Conservation (phyloP, 208 protist genomes). For the Leishmania martiniquensis region DNA sequence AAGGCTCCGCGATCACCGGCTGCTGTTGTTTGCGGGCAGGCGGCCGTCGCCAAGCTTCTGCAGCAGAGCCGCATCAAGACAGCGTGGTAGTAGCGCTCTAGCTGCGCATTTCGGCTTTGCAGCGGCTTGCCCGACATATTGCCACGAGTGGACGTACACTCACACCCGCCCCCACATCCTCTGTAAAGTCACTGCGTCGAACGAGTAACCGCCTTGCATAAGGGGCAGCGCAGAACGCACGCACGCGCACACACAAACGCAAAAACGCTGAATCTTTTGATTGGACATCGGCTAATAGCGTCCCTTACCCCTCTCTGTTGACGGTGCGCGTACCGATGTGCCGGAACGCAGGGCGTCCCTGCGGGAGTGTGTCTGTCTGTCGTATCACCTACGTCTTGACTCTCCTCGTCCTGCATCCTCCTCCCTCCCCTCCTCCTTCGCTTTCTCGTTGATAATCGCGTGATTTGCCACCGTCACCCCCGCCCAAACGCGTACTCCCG, state of each 20-base stretch:
- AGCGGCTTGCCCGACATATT: not conserved
- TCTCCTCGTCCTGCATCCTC: not conserved
- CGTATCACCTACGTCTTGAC: not conserved
- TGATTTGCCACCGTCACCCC: not conserved
- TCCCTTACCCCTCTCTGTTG: not conserved
- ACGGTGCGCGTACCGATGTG: not conserved
- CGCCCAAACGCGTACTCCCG: not conserved
- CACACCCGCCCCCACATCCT: not conserved
- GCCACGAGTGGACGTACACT: not conserved
- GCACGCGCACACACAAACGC: not conserved
- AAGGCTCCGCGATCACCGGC: not conserved
- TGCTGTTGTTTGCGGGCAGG: conserved; percentile 31
- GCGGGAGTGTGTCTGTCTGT: not conserved
- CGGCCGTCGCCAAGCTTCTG: conserved; percentile 43
- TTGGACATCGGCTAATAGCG: no score
- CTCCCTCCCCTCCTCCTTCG: not conserved
- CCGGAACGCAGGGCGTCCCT: not conserved
- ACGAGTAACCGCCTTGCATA: not conserved
- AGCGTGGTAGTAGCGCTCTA: conserved; percentile 37
- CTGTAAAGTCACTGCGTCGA: not conserved
- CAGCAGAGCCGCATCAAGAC: conserved; percentile 31
- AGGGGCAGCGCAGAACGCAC: not conserved
- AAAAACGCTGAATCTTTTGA: not conserved
- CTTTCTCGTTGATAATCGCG: not conserved
- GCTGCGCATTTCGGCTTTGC: not conserved